phyloP scores from a whole-genome alignment of 441 rosid genomes.

The Bocquillonia castaneifolia region DNA sequence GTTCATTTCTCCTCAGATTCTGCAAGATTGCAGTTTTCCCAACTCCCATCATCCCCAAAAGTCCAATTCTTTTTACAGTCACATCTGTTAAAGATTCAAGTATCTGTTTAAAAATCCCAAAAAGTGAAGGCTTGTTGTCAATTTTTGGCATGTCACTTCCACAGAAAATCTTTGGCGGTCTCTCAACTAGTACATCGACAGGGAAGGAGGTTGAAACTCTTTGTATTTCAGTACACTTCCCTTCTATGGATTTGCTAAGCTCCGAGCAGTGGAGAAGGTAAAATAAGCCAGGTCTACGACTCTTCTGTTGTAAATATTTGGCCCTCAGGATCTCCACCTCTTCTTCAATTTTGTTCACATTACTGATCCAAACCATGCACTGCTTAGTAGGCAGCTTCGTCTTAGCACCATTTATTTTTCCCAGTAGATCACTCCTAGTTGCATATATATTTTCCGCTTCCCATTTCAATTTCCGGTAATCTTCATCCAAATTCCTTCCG shows the following conservation, averaged over 20 bases:
- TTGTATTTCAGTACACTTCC: not conserved
- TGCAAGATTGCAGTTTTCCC: conserved; percentile 36
- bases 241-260: not conserved
- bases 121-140: conserved; percentile 7
- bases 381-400: not conserved
- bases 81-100: conserved; percentile 5
- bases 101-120: not conserved
- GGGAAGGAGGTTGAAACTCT: not conserved
- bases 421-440: not conserved
- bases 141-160: not conserved
- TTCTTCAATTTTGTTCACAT: not conserved
- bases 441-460: not conserved
- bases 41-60: conserved; percentile 32
- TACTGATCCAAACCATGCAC: not conserved
- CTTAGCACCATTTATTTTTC: not conserved
- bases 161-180: not conserved
- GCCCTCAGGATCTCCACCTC: not conserved
- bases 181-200: not conserved
- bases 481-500: not conserved
- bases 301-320: not conserved
- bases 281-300: not conserved
- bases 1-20: conserved; percentile 24
- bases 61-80: conserved; percentile 23
- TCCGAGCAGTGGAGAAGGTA: not conserved
- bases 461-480: not conserved